Evolutionary conservation across 805 yeast genomes (phyloP).

Genomic region (Sugiyamaella lignohabitans): DNA sequence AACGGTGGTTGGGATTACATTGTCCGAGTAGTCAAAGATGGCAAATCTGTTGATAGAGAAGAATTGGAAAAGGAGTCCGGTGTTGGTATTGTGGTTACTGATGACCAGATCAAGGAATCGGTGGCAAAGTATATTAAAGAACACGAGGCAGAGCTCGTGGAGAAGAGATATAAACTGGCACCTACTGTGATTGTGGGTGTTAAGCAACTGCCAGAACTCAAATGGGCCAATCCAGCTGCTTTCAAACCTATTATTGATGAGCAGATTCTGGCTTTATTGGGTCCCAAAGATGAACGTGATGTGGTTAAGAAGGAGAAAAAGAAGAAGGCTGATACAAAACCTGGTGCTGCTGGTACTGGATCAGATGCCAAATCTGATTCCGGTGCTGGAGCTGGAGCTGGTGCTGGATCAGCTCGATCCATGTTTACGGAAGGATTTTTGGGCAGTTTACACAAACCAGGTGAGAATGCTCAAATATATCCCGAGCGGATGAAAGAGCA

Average conservation of each 20-base stretch:
- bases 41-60: slow-evolving; percentile 35
- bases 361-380: slow-evolving; percentile 15
- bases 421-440: slow-evolving; percentile 95
- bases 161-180: slow-evolving; percentile 73
- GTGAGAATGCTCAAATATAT: slow-evolving; percentile 86
- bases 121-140: slow-evolving; percentile 55
- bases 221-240: slow-evolving; percentile 86
- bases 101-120: slow-evolving; percentile 52
- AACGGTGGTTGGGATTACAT: slow-evolving; percentile 70
- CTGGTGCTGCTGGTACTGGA: slow-evolving; percentile 6
- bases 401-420: slow-evolving; percentile 38
- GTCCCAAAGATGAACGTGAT: slow-evolving; percentile 97
- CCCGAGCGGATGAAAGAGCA: slow-evolving; percentile 83
- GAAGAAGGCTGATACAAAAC: slow-evolving; percentile 23
- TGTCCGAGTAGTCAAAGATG: slow-evolving; percentile 40
- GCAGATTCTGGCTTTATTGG: slow-evolving; percentile 62
- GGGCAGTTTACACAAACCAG: slow-evolving; percentile 91
- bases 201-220: slow-evolving; percentile 65
- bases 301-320: slow-evolving; percentile 65
- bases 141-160: slow-evolving; percentile 52
- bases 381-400: slow-evolving; percentile 16
- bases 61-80: slow-evolving; percentile 55
- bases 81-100: slow-evolving; percentile 74
- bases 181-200: slow-evolving; percentile 73
- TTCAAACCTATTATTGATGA: slow-evolving; percentile 86